Evolutionary conservation across 2,329 filamentous ascomycete genomes (phyloP), one percentile per base, ranked within the genome.

Genomic region (Penicillium digitatum): DNA sequence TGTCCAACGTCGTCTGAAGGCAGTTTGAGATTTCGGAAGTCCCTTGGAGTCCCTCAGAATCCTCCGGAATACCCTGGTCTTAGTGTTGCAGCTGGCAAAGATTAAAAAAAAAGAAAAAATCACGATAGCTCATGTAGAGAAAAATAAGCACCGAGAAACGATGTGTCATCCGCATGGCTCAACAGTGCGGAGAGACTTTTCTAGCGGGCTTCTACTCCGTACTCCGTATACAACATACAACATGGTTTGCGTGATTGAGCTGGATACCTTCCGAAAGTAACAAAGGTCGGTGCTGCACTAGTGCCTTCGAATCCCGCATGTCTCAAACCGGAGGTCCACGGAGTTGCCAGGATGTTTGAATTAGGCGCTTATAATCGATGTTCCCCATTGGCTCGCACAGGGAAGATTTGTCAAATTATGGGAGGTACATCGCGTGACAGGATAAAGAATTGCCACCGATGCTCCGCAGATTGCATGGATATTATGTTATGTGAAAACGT

Each of bases 291-390:
- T 22, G 40, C 24, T 18, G 20, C 12, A 7, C 11, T 32, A 45
- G 46, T 54, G 52, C 29, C 31, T 34, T 29, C 18, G 37, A 11
- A 9, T 31, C 22, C 37, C 20, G 22, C 24, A 32, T 45, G 52
- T 54, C 52, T 45, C 39, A 51, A 12, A 32, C 20, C 39, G 47
- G 39, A 51, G 18, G 14, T 16, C 46, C 31, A 27, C 39, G 52
- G 52, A 51, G 20, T 27, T 45, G 47, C 46, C 32, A 20, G 38
- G 52, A 14, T 38, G 12, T 27, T 24, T n/a, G 20, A 14, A 14
- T 29, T n/a, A 3, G 20, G 16, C 34, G 27, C n/a, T 48, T 26
- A 35, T 5, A 24, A 35, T 20, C n/a, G 5, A 7, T 1, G 12
- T n/a, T 22, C 11, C 10, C 4, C 16, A 52, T 52, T 40, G 42